Base-by-base conservation (phyloP, 306 rosid species). In the Begonia peltatifolia region DNA sequence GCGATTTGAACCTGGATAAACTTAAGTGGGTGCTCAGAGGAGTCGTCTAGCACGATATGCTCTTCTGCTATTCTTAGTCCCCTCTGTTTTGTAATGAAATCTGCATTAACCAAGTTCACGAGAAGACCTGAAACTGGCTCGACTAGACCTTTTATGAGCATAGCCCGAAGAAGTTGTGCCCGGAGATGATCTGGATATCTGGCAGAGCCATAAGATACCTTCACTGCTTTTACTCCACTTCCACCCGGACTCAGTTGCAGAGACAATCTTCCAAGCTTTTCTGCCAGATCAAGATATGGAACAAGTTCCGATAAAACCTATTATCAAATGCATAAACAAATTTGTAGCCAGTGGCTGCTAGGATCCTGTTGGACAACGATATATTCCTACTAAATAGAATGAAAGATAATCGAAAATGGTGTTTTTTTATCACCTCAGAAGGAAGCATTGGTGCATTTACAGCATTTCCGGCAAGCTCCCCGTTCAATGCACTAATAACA, bases 181-280 rank as follows among this genome's bases (percentile, higher is more conserved):
- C 80, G 90, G 52, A 87, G 87, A 66, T 87, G 87, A 78, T 87
- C 94, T 10, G 96, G 90, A 18, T 77, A 84, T 69, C 96, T 83
- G 7, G 94, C 59, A 25, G 94, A 83, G 47, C 83, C 82, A 53
- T 87, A 87, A 12, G 84, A 56, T 51, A 87, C 94, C 70, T 80
- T 83, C 41, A 87, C 94, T 11, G 66, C 70, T 64, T 87, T 87
- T 16, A 87, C 84, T 41, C 96, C 96, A 38, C 87, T 83, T 55
- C 96, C 96, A 63, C 96, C 96, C 1, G 96, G 82, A 38, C 83
- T 94, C 57, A 87, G 69, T 72, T 87, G 96, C 42, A 87, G 90
- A 49, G 90, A 87, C 60, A 87, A 74, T 49, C 87, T 87, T 12
- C 96, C 94, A 41, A 87, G 71, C 54, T 78, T 83, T 78, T 87